Evolutionary conservation across 169 alveolate genomes (phyloP), one percentile per base, ranked within the genome.

Genomic region (Cryptosporidium meleagridis): DNA sequence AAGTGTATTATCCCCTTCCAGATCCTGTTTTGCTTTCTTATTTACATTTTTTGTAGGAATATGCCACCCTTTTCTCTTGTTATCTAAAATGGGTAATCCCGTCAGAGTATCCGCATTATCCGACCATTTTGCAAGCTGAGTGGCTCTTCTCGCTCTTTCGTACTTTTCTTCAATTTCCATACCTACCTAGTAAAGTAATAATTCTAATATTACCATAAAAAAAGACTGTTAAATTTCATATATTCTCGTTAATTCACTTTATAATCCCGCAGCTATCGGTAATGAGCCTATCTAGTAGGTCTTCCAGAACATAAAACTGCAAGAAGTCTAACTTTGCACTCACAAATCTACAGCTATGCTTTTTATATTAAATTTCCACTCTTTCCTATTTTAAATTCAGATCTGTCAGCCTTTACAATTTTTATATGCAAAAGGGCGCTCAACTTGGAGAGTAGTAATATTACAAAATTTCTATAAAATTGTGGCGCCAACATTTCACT

Each of bases 91-190:
- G 14, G 89, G 89, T 29, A 80, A 65, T 48, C 75, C 68, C 31
- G 75, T 62, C 2, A 39, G 21, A 8, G 62, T 9, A n/a, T 80
- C 75, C 33, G 75, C 89, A 18, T 62, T 26, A 18, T 80, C 68
- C 8, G 89, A 80, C 89, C 89, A 80, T n/a, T 65, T 80, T 41
- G 59, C 33, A 62, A 80, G 62, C 33, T 65, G 73, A 6, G 69
- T 31, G 18, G 16, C 5, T 37, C 68, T 37, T 41, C 89, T 80
- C 0, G 33, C 35, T 31, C 29, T 59, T 41, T 59, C 89, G 44
- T 80, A 80, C 16, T 48, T 80, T n/a, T 80, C 89, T 41, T 80
- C 89, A 21, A 80, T 41, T 31, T 80, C 75, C 55, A 41, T 65
- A 9, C 18, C 62, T n/a, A 3, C 37, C 41, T 72, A 51, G 5